Conservation (phyloP, 495 filamentous ascomycete genomes). For the Thozetella sp. region DNA sequence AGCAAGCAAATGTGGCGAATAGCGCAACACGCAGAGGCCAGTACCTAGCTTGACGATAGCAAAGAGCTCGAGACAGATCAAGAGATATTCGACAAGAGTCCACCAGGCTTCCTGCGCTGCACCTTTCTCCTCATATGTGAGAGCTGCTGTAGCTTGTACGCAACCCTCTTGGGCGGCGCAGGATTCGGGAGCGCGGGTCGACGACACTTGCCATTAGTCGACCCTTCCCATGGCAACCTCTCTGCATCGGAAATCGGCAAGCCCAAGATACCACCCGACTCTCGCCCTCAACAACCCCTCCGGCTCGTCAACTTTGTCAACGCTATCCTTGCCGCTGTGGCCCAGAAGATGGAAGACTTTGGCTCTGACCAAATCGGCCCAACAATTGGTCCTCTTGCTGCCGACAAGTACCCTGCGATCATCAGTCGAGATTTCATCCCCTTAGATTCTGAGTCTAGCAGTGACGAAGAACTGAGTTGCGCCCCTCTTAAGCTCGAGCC, state of each 20-base stretch:
- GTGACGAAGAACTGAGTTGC: background rate
- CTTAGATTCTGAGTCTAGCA: conserved; percentile 1
- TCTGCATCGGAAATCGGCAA: background rate
- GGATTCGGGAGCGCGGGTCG: background rate
- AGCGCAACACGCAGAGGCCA: conserved; percentile 41
- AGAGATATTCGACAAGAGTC: conserved; percentile 35
- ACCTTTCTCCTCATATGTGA: conserved; percentile 28
- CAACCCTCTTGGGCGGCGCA: background rate
- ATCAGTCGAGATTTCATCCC: background rate
- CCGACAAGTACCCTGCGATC: too few relatives aligned
- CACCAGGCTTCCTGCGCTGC: conserved; percentile 30
- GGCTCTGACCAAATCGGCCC: too few relatives aligned
- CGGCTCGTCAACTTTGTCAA: too few relatives aligned
- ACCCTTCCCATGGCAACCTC: background rate
- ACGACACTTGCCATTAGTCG: background rate
- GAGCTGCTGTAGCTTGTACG: conserved; percentile 28
- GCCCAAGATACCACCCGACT: background rate
- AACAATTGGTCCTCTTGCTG: too few relatives aligned
- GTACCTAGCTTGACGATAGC: conserved; percentile 65
- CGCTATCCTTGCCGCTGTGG: too few relatives aligned
- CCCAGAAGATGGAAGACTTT: too few relatives aligned
- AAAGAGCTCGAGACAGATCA: conserved; percentile 55
- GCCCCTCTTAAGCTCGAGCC: too few relatives aligned
- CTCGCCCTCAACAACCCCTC: too few relatives aligned
- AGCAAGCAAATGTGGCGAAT: conserved; percentile 49